These are phyloP conservation scores for Amauroascus niger DNA, from an alignment of 2,329 filamentous ascomycete species.

Conservation along the genomic window DNA sequence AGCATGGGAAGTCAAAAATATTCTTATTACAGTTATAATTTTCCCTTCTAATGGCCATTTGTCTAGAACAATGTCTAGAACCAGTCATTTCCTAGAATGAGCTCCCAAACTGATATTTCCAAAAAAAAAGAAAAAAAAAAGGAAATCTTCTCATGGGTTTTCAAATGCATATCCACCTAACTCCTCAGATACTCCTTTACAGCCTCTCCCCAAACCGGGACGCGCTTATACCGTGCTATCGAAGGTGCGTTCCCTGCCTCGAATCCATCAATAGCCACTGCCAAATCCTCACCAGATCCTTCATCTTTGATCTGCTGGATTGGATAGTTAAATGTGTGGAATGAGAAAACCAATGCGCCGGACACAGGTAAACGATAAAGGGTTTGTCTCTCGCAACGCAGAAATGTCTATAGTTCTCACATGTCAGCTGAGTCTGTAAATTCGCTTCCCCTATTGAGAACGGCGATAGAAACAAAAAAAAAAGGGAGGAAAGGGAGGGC, in stretches of 20 bases:
- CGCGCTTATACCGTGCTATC: conserved; percentile 51
- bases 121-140: neutral
- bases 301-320: conserved; percentile 48
- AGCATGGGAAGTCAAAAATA: no score
- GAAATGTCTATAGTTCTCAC: conserved; percentile 29
- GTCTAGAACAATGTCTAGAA: no score
- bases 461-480: neutral
- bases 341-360: conserved; percentile 49
- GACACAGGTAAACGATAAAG: conserved; percentile 49
- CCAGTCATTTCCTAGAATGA: no score
- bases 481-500: conserved; percentile 10
- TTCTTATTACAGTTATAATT: no score
- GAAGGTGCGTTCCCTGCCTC: conserved; percentile 47
- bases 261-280: conserved; percentile 51
- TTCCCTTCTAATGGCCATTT: neutral
- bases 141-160: no score
- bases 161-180: conserved; percentile 2
- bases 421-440: neutral
- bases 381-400: conserved; percentile 53
- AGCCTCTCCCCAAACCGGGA: conserved; percentile 47
- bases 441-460: neutral
- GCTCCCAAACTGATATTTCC: no score
- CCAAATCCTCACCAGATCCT: conserved; percentile 45
- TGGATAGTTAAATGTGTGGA: conserved; percentile 55
- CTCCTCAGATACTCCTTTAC: conserved; percentile 43